A percentile compares a stretch with the other conserved stretches of the same genome.
Evolutionary conservation across 2,329 filamentous ascomycete species (phyloP).

Genomic region (Trichoderma hamatum): DNA sequence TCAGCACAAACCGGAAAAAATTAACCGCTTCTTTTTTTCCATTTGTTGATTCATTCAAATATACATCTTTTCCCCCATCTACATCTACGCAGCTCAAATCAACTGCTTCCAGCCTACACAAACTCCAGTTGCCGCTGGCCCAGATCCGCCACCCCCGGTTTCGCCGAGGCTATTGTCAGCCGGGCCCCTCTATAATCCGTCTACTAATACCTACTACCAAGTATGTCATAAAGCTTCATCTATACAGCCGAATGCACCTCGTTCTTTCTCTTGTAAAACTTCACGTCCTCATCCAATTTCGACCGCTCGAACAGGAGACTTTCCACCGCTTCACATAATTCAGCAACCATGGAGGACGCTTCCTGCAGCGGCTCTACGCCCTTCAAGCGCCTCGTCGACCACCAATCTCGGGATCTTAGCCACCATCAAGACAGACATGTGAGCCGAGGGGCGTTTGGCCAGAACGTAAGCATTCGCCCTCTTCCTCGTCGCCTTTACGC

Average conservation of each 20-base stretch:
- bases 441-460: conserved; percentile 36
- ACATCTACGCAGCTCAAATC: background rate
- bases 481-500: no score
- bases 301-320: background rate
- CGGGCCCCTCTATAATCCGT: conserved; percentile 1
- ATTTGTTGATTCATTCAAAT: background rate
- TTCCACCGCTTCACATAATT: background rate
- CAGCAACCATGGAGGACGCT: conserved; percentile 43
- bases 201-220: no score
- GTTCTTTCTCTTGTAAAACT: background rate
- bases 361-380: conserved; percentile 48
- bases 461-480: conserved; percentile 37
- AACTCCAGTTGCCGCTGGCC: background rate
- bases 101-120: background rate
- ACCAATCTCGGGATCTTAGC: conserved; percentile 47
- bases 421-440: conserved; percentile 47
- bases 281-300: background rate
- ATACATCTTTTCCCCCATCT: background rate
- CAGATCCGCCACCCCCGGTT: conserved; percentile 26
- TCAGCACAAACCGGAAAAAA: background rate
- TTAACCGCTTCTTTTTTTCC: background rate
- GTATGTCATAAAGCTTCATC: conserved; percentile 11
- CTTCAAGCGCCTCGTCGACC: conserved; percentile 48
- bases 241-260: background rate
- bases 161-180: conserved; percentile 26